Percentiles rank a stretch among this genome's conserved stretches.
phyloP scores from a whole-genome alignment of 352 stramenopile genomes.

The Phytopythium chamaehyphon region DNA sequence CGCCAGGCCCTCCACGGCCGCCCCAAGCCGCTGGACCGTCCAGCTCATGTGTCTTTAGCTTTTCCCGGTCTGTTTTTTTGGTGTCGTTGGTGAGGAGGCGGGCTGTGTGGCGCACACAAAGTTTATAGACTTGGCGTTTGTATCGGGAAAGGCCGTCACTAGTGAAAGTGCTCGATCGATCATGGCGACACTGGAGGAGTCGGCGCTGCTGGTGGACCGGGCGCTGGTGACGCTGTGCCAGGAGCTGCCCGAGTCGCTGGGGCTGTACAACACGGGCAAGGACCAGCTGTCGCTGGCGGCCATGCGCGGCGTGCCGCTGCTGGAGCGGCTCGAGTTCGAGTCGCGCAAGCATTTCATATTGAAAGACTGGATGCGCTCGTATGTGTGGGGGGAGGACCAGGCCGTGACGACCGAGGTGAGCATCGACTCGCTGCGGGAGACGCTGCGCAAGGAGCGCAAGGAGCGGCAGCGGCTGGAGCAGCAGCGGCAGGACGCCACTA shows the following conservation, averaged over 20 bases:
- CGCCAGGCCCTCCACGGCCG: constrained; percentile 59
- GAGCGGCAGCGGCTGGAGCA: constrained; percentile 31
- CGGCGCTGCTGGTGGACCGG: constrained; percentile 66
- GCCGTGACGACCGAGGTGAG: constrained; percentile 44
- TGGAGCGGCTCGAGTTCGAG: constrained; percentile 45
- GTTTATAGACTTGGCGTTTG: not conserved
- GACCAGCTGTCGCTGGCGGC: constrained; percentile 61
- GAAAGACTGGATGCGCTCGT: constrained; percentile 74
- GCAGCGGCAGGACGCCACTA: constrained; percentile 26
- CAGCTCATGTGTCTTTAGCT: constrained; percentile 7
- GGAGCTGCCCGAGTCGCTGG: constrained; percentile 74
- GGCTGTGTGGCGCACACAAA: no score
- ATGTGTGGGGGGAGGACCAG: constrained; percentile 48
- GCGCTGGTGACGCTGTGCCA: constrained; percentile 71
- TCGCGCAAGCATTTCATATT: constrained; percentile 65
- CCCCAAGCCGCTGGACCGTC: constrained; percentile 50
- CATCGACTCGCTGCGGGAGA: constrained; percentile 52
- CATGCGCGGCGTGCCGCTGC: constrained; percentile 45
- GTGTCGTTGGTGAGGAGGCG: no score
- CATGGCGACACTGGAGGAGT: constrained; percentile 68
- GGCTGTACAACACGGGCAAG: constrained; percentile 69
- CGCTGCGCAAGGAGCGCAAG: constrained; percentile 41
- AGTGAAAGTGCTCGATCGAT: not conserved
- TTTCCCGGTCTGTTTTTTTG: not conserved
- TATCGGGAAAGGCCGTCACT: not conserved